phyloP scores from a whole-genome alignment of 2,329 filamentous ascomycete species.

The Epichloe festucae region DNA sequence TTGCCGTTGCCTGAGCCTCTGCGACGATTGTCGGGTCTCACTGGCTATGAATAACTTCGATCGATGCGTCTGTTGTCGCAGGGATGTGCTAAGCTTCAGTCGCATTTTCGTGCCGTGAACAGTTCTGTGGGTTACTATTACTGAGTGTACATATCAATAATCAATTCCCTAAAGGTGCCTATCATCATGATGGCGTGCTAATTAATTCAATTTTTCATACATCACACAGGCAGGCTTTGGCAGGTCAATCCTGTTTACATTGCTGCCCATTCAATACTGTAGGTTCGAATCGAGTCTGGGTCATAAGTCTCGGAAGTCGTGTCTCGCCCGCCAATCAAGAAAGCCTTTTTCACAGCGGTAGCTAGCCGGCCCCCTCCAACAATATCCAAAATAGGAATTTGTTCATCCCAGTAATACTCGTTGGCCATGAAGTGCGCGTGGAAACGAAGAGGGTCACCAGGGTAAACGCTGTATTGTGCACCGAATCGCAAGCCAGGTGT shows the following conservation, averaged over 20 bases:
- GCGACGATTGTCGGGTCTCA: slow-evolving; percentile 87
- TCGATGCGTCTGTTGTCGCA: slow-evolving; percentile 86
- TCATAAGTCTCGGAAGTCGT: slow-evolving; percentile 18
- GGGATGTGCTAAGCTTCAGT: slow-evolving; percentile 80
- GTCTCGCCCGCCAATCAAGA: slow-evolving; percentile 64
- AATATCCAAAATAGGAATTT: slow-evolving; percentile 72
- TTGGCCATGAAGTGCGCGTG: slow-evolving; percentile 88
- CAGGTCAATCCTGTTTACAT: slow-evolving; percentile 44
- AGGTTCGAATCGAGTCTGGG: slow-evolving; percentile 47
- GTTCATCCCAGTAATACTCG: slow-evolving; percentile 76
- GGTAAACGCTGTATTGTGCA: slow-evolving; percentile 88
- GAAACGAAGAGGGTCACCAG: slow-evolving; percentile 85
- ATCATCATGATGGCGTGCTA: too few species aligned
- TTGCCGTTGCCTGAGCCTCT: slow-evolving; percentile 84
- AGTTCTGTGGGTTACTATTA: too few species aligned
- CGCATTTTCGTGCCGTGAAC: slow-evolving; percentile 67
- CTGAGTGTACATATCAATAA: too few species aligned
- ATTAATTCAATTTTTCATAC: too few species aligned
- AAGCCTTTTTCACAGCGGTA: slow-evolving; percentile 93
- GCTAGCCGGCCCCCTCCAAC: slow-evolving; percentile 85
- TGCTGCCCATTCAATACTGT: slow-evolving; percentile 86
- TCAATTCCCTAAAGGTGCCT: too few species aligned
- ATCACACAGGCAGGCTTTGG: background rate
- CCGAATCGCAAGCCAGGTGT: slow-evolving; percentile 90
- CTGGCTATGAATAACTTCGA: slow-evolving; percentile 96